Evolutionary conservation across 2,329 filamentous ascomycete species (phyloP).

Genomic region (Paraphaeosphaeria sporulosa): DNA sequence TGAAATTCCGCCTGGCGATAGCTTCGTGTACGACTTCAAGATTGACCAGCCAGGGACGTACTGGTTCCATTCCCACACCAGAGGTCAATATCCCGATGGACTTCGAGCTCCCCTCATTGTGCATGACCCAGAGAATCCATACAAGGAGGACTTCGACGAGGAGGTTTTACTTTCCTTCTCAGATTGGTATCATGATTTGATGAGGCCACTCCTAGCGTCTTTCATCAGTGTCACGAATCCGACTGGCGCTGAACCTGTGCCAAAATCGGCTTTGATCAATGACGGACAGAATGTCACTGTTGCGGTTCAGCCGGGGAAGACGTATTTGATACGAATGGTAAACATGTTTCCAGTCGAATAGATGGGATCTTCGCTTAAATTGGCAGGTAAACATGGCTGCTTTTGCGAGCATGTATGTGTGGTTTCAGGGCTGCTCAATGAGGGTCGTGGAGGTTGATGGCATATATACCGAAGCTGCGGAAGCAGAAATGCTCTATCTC

Average conservation of each 20-base stretch:
- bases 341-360: not conserved
- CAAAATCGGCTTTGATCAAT: slow-evolving; percentile 71
- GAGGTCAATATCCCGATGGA: slow-evolving; percentile 71
- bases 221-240: slow-evolving; percentile 61
- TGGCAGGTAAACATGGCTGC: slow-evolving; percentile 69
- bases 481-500: slow-evolving; percentile 68
- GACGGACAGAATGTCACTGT: slow-evolving; percentile 60
- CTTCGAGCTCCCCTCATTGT: slow-evolving; percentile 72
- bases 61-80: slow-evolving; percentile 74
- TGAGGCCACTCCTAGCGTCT: slow-evolving; percentile 51
- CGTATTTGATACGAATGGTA: slow-evolving; percentile 69
- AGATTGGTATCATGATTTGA: slow-evolving; percentile 75
- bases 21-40: slow-evolving; percentile 67
- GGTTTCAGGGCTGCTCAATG: slow-evolving; percentile 72
- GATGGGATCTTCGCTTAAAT: not conserved
- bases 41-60: slow-evolving; percentile 64
- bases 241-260: slow-evolving; percentile 70
- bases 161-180: slow-evolving; percentile 73
- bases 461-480: slow-evolving; percentile 67
- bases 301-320: slow-evolving; percentile 59
- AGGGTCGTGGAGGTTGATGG: slow-evolving; percentile 75
- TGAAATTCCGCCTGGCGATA: slow-evolving; percentile 65
- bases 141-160: slow-evolving; percentile 61
- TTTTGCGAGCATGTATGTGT: slow-evolving; percentile 74
- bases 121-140: slow-evolving; percentile 64